Base-by-base conservation (phyloP, 768 basidiomycete species). In the Infundibulicybe gibba region DNA sequence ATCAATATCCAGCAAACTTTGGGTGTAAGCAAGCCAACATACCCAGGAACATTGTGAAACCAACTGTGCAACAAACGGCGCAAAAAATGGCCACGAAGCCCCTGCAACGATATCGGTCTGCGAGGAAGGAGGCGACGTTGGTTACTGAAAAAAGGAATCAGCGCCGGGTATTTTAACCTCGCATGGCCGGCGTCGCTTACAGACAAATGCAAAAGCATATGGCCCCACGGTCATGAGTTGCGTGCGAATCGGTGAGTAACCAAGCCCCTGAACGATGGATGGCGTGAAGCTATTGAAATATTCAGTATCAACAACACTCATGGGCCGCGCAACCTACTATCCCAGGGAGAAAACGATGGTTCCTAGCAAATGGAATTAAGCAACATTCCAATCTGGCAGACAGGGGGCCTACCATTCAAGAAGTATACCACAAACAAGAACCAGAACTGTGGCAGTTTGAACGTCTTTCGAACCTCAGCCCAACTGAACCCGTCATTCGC, bases 201-300 rank as follows among this genome's bases (percentile, higher is more conserved):
- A 56, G 12, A 62, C 52, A 52, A 71, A 71, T 13, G 66, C 65
- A 11, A 57, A 43, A 1, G 58, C 66, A 15, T 58, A 69, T 1
- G 71, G 71, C 13, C 52, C 54, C 2, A 77, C 75, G 6, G 70
- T 74, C 62, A 75, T 70, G 3, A 79, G 61, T 53, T 78, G 75
- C 15, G 70, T 70, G 25, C 58, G 54, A 43, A 67, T 67, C 2
- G 67, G 64, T 8, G 58, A 58, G 53, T 68, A 76, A 9, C 75
- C 76, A 14, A 78, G 66, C 11, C 61, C 66, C 3, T 69, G 59
- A 9, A 83, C 77, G 60, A 85, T 79, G 2, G 77, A 76, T 1
- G 81, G 81, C 11, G 71, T 66, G 59, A 83, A 82, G 34, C 80
- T 70, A 31, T 52, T 17, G 8, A 15, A 8, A 3, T 16, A 31